Conservation (phyloP, 345 rosid genomes). For the Citropsis articulata region DNA sequence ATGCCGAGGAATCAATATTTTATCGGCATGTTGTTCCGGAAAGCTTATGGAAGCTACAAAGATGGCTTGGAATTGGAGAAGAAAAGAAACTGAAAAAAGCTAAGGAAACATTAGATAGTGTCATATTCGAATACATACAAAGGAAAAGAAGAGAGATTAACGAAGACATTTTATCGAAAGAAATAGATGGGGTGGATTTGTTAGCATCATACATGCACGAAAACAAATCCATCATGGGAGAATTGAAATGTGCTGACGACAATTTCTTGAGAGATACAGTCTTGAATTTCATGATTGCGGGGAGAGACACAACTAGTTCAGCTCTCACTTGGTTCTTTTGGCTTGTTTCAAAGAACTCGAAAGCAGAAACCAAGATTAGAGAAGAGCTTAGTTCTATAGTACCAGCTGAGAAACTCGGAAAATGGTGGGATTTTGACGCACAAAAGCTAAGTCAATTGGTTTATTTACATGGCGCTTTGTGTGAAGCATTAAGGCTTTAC, state of each 20-base stretch:
- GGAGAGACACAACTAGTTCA: conserved; percentile 43
- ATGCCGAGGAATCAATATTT: conserved; percentile 31
- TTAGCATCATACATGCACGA: conserved; percentile 37
- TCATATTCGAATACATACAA: conserved; percentile 23
- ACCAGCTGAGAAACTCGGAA: not conserved
- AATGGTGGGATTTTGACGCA: not conserved
- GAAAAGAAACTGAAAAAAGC: conserved; percentile 40
- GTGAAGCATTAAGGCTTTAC: conserved; percentile 37
- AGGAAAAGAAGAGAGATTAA: conserved; percentile 31
- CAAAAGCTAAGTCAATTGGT: conserved; percentile 20
- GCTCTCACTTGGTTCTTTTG: conserved; percentile 56
- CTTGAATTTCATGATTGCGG: conserved; percentile 49
- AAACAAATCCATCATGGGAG: conserved; percentile 2
- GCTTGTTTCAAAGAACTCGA: conserved; percentile 32
- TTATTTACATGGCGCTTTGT: conserved; percentile 35
- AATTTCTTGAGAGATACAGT: conserved; percentile 52
- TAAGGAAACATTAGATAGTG: conserved; percentile 9
- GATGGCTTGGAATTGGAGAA: conserved; percentile 31
- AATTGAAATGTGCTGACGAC: conserved; percentile 28
- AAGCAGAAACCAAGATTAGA: conserved; percentile 32
- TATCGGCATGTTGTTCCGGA: conserved; percentile 25
- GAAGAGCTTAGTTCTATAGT: conserved; percentile 36
- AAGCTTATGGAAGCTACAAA: conserved; percentile 35
- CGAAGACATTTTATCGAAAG: not conserved
- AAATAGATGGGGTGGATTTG: conserved; percentile 28